A percentile compares a stretch with the other conserved stretches of the same genome.
phyloP scores from a whole-genome alignment of 2,329 filamentous ascomycete species.

The Fusarium chlamydosporum region DNA sequence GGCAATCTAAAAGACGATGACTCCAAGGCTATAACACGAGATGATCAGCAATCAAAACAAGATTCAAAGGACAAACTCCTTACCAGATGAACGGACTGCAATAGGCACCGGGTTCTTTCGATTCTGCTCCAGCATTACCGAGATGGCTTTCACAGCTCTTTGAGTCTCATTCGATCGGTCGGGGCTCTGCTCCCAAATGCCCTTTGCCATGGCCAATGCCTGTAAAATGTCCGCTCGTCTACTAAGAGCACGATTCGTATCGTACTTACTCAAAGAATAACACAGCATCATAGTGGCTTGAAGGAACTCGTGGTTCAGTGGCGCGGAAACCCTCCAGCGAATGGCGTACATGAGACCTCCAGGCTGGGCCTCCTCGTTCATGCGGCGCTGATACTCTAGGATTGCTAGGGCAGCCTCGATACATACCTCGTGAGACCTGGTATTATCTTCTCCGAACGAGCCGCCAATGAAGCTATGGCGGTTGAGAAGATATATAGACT shows the following conservation, averaged over 20 bases:
- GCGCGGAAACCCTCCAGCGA: constrained; percentile 39
- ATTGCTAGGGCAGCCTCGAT: constrained; percentile 36
- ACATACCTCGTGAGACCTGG: constrained; percentile 7
- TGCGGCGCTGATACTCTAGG: constrained; percentile 34
- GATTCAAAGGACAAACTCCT: not conserved
- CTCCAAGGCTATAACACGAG: not conserved
- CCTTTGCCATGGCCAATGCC: constrained; percentile 6
- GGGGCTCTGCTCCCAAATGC: constrained; percentile 15
- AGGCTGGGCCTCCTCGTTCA: constrained; percentile 35
- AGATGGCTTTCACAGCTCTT: constrained; percentile 17
- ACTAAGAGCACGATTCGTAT: not conserved
- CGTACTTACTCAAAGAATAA: constrained; percentile 25
- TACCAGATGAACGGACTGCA: not conserved
- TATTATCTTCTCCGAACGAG: not conserved
- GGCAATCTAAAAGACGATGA: not conserved
- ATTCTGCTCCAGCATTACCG: constrained; percentile 9
- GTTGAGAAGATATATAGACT: constrained; percentile 25
- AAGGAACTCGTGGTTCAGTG: constrained; percentile 38
- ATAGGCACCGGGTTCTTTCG: not conserved
- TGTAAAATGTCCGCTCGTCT: constrained; percentile 17
- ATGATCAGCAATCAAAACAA: constrained; percentile 3
- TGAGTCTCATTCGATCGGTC: constrained; percentile 17
- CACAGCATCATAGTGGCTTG: constrained; percentile 43
- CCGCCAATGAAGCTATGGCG: constrained; percentile 11
- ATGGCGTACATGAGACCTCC: constrained; percentile 41